Percentiles rank a stretch among this genome's conserved stretches.
Conservation (phyloP, 23 red algal genomes). For the Pyropia haitanensis region DNA sequence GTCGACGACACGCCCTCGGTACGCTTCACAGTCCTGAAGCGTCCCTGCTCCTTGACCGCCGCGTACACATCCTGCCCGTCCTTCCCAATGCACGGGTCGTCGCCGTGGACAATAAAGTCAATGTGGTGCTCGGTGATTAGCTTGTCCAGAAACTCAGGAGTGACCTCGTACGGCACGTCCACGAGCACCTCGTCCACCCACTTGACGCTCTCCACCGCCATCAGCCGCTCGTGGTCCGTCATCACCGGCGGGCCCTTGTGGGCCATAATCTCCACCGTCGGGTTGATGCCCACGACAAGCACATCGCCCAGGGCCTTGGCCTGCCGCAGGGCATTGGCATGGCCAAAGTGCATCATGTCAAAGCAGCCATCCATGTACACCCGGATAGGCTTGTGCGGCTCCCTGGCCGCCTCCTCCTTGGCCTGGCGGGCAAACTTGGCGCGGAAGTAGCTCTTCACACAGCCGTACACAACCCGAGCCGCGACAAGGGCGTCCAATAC, state of each 20-base stretch:
- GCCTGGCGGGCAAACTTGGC: constrained; percentile 7
- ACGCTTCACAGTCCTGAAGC: constrained; percentile 82
- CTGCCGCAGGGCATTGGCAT: constrained; percentile 93
- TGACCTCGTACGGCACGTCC: constrained; percentile 87
- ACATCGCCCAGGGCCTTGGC: constrained; percentile 83
- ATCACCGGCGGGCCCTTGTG: constrained; percentile 96
- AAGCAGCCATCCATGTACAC: constrained; percentile 99
- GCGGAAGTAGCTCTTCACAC: constrained; percentile 32
- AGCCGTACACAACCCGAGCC: constrained; percentile 18
- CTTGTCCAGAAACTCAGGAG: constrained; percentile 62
- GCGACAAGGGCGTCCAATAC: constrained; percentile 17
- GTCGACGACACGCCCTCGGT: constrained; percentile 97
- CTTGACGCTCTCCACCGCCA: constrained; percentile 82
- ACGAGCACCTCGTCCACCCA: constrained; percentile 93
- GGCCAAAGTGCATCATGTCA: constrained; percentile 98
- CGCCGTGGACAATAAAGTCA: constrained; percentile 95
- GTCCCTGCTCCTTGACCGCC: constrained; percentile 73
- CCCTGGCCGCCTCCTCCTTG: background rate
- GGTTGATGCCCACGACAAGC: constrained; percentile 82
- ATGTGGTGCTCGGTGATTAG: constrained; percentile 77
- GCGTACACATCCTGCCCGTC: constrained; percentile 85
- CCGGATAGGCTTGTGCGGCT: constrained; percentile 44
- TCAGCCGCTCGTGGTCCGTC: constrained; percentile 80
- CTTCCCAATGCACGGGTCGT: constrained; percentile 82
- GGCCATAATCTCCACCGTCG: constrained; percentile 70